Conservation (phyloP, 495 filamentous ascomycete genomes). For the Aspergillus leporis region DNA sequence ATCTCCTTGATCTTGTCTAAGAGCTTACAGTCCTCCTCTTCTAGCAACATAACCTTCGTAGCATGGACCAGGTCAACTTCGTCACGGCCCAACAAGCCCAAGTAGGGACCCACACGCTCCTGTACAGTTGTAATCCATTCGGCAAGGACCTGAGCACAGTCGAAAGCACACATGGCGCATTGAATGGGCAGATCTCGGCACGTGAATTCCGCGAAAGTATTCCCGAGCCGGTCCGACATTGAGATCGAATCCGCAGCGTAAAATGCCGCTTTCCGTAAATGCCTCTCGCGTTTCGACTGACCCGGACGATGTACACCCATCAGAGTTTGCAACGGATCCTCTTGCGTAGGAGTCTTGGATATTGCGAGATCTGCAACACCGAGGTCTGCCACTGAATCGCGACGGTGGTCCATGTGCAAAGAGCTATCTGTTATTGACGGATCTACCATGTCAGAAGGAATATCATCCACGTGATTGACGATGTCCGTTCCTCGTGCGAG, state of each 20-base stretch:
- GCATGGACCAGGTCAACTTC: slow-evolving; percentile 74
- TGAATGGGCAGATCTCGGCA: slow-evolving; percentile 91
- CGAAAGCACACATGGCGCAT: slow-evolving; percentile 89
- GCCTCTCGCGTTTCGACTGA: slow-evolving; percentile 73
- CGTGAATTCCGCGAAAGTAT: slow-evolving; percentile 82
- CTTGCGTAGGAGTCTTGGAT: slow-evolving; percentile 43
- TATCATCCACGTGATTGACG: slow-evolving; percentile 67
- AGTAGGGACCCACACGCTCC: slow-evolving; percentile 84
- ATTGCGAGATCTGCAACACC: slow-evolving; percentile 45
- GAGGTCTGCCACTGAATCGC: slow-evolving; percentile 42
- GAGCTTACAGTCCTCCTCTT: slow-evolving; percentile 89
- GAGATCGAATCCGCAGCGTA: slow-evolving; percentile 91
- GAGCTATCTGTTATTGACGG: slow-evolving; percentile 31
- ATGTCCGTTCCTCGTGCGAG: slow-evolving; percentile 77
- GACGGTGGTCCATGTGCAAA: slow-evolving; percentile 24
- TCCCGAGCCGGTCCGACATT: slow-evolving; percentile 84
- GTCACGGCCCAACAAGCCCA: slow-evolving; percentile 84
- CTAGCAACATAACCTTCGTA: slow-evolving; percentile 83
- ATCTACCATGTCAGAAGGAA: slow-evolving; percentile 31
- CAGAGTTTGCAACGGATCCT: slow-evolving; percentile 36
- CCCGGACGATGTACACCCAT: slow-evolving; percentile 35
- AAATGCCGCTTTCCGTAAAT: slow-evolving; percentile 89
- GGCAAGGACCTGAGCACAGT: slow-evolving; percentile 94
- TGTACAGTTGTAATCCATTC: slow-evolving; percentile 97
- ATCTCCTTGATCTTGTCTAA: slow-evolving; percentile 83